A percentile compares a stretch with the other conserved stretches of the same genome.
Evolutionary conservation across 2,329 filamentous ascomycete genomes (phyloP).

Genomic region (Dactylellina cionopaga): DNA sequence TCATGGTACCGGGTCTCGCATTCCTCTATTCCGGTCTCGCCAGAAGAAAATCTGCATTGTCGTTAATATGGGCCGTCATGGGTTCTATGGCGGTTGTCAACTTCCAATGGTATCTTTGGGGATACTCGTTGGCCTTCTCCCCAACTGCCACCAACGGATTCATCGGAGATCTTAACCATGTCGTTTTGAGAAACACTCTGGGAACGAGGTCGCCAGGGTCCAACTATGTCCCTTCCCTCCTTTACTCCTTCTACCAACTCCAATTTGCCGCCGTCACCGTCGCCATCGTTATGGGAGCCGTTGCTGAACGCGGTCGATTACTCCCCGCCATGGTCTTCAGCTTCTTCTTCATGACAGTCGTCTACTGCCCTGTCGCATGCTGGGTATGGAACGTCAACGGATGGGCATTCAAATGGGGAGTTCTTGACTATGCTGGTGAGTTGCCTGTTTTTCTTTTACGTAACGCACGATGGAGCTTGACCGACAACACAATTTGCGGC

Average conservation of each 20-base stretch:
- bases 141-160: slow-evolving; percentile 82
- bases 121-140: slow-evolving; percentile 94
- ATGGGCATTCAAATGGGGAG: slow-evolving; percentile 89
- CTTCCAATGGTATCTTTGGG: slow-evolving; percentile 99
- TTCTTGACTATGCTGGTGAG: slow-evolving; percentile 85
- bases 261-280: slow-evolving; percentile 96
- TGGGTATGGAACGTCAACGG: slow-evolving; percentile 97
- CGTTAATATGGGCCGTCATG: slow-evolving; percentile 97
- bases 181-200: slow-evolving; percentile 85
- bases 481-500: background rate
- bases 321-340: slow-evolving; percentile 94
- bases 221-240: slow-evolving; percentile 84
- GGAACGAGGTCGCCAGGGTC: slow-evolving; percentile 87
- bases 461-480: slow-evolving; percentile 20
- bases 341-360: slow-evolving; percentile 95
- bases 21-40: slow-evolving; percentile 98
- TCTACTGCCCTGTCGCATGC: slow-evolving; percentile 96
- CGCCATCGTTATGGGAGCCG: slow-evolving; percentile 88
- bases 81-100: slow-evolving; percentile 88
- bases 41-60: slow-evolving; percentile 95
- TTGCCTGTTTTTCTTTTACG: slow-evolving; percentile 52
- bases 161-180: slow-evolving; percentile 89
- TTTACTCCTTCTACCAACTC: slow-evolving; percentile 97
- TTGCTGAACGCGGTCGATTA: slow-evolving; percentile 91
- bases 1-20: slow-evolving; percentile 96